These are phyloP conservation scores for Pleurotus djamor DNA, from an alignment of 768 basidiomycete genomes.

Conservation along the genomic window DNA sequence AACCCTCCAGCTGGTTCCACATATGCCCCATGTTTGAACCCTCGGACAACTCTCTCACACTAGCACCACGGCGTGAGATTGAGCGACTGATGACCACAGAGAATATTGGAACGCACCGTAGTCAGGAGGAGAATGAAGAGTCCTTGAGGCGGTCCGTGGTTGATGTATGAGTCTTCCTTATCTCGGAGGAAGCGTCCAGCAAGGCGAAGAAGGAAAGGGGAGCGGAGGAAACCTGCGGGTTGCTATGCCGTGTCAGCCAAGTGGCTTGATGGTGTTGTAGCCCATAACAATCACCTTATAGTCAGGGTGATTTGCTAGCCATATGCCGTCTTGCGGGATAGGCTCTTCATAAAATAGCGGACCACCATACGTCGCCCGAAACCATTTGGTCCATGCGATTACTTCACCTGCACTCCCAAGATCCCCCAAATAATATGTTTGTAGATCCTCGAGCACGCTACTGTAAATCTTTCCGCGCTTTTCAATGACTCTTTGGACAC, in stretches of 20 bases:
- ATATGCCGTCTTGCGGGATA: not conserved
- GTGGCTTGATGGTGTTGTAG: not conserved
- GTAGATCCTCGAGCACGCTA: not conserved
- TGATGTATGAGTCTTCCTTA: not conserved
- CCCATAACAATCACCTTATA: not conserved
- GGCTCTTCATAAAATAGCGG: constrained; percentile 2
- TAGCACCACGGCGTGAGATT: not conserved
- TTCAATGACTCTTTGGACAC: not conserved
- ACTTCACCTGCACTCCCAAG: not conserved
- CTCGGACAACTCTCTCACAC: not conserved
- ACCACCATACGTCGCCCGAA: not conserved
- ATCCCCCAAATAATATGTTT: not conserved
- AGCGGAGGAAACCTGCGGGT: not conserved
- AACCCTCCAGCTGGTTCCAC: not conserved
- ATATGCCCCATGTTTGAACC: not conserved
- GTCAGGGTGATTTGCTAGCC: not conserved
- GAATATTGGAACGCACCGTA: not conserved
- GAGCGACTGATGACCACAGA: too few species aligned
- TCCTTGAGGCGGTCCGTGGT: not conserved
- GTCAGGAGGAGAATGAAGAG: not conserved
- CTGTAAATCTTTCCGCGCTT: constrained; percentile 5
- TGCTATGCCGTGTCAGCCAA: not conserved
- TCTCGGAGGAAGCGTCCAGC: not conserved
- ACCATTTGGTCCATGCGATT: not conserved
- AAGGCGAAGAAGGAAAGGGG: not conserved